Conservation (phyloP, 306 rosid genomes). For the Acacia crassicarpa region DNA sequence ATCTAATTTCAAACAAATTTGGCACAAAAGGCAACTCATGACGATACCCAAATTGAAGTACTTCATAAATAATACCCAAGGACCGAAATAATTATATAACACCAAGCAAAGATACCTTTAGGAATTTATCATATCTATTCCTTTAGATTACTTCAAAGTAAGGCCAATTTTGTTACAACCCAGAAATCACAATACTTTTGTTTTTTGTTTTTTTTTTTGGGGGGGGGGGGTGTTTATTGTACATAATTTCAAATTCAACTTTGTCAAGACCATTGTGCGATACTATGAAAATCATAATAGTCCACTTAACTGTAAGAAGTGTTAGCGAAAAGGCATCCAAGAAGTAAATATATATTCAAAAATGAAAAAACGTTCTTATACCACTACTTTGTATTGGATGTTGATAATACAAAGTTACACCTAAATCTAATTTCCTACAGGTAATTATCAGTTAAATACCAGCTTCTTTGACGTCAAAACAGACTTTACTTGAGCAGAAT, state of each 20-base stretch:
- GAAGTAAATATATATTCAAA: background rate
- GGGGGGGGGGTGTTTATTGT: too few species aligned
- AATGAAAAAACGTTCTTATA: background rate
- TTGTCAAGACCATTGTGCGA: background rate
- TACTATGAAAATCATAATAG: conserved; percentile 1
- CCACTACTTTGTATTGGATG: background rate
- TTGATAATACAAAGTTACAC: background rate
- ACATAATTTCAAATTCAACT: conserved; percentile 2
- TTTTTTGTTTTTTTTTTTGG: background rate
- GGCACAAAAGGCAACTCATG: conserved; percentile 22
- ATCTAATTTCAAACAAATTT: conserved; percentile 1
- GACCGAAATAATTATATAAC: background rate
- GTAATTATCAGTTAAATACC: conserved; percentile 39
- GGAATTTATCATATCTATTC: conserved; percentile 12
- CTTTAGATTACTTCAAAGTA: conserved; percentile 16
- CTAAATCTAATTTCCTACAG: background rate
- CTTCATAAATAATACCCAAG: conserved; percentile 11
- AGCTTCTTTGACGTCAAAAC: conserved; percentile 60
- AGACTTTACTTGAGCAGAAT: conserved; percentile 46
- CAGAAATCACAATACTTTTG: background rate
- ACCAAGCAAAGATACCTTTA: conserved; percentile 4
- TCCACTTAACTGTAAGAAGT: background rate
- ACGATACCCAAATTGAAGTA: background rate
- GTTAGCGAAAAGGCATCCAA: background rate
- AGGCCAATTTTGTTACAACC: conserved; percentile 10